phyloP scores from a whole-genome alignment of 2,329 filamentous ascomycete genomes.

The Rhynchosporium secalis region DNA sequence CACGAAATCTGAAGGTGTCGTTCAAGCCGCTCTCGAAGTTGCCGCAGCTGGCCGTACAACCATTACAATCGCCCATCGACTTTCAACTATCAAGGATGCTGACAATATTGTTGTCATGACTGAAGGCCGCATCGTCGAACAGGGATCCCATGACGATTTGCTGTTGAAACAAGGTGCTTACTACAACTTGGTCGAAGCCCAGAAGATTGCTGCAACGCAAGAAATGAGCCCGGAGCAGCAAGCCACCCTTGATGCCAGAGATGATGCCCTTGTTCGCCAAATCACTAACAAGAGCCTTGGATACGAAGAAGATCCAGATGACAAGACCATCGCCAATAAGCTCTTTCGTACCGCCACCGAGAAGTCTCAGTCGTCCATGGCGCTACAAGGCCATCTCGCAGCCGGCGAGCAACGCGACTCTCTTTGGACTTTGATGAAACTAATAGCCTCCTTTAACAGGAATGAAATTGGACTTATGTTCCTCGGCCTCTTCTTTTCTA shows the following conservation, averaged over 20 bases:
- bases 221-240: conserved; percentile 54
- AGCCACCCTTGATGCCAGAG: conserved; percentile 49
- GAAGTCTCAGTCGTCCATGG: conserved; percentile 68
- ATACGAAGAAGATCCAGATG: conserved; percentile 58
- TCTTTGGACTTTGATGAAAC: conserved; percentile 73
- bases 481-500: conserved; percentile 69
- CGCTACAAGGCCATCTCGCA: conserved; percentile 57
- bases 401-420: conserved; percentile 61
- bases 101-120: conserved; percentile 97
- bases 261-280: conserved; percentile 53
- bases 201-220: conserved; percentile 70
- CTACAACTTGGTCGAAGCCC: conserved; percentile 81
- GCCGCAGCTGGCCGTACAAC: conserved; percentile 87
- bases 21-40: conserved; percentile 87
- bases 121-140: conserved; percentile 82
- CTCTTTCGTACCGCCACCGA: conserved; percentile 56
- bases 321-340: conserved; percentile 57
- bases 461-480: conserved; percentile 72
- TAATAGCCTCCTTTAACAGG: conserved; percentile 79
- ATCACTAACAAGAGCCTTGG: conserved; percentile 45
- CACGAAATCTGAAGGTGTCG: conserved; percentile 90
- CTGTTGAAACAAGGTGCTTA: conserved; percentile 73
- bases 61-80: conserved; percentile 91
- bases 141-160: conserved; percentile 82
- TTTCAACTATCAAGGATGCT: conserved; percentile 91